These are phyloP conservation scores for Penicillium mononematosum DNA, from an alignment of 495 filamentous ascomycete species.

Conservation along the genomic window DNA sequence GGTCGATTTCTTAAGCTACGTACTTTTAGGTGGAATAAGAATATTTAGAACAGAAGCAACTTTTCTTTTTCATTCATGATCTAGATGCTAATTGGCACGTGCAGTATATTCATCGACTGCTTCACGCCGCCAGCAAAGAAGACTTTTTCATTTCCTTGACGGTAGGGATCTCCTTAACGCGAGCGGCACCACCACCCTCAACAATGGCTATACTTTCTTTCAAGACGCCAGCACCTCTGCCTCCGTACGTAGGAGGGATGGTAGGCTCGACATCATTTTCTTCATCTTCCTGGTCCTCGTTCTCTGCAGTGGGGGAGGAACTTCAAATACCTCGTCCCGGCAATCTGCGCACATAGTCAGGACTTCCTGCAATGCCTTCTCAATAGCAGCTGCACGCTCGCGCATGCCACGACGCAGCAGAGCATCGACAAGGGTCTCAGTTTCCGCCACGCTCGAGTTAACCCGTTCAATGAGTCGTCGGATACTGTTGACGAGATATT, in stretches of 20 bases:
- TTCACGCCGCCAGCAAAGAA: slow-evolving; percentile 51
- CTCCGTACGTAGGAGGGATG: slow-evolving; percentile 23
- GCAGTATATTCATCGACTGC: background rate
- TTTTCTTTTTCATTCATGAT: slow-evolving; percentile 5
- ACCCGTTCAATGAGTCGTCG: slow-evolving; percentile 81
- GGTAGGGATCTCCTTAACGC: slow-evolving; percentile 37
- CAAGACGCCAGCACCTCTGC: slow-evolving; percentile 39
- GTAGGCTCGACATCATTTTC: slow-evolving; percentile 23
- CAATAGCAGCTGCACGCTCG: slow-evolving; percentile 77
- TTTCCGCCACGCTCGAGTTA: slow-evolving; percentile 66
- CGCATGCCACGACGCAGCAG: slow-evolving; percentile 78
- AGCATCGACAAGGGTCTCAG: slow-evolving; percentile 67
- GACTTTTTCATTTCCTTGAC: slow-evolving; percentile 53
- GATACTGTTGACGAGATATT: slow-evolving; percentile 87
- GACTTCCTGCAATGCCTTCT: slow-evolving; percentile 69
- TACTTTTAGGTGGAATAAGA: background rate
- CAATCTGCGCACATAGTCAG: slow-evolving; percentile 62
- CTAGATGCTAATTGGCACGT: background rate
- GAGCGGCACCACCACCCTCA: slow-evolving; percentile 16
- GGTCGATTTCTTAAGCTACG: background rate
- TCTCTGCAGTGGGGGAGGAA: slow-evolving; percentile 16
- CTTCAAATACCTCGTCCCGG: slow-evolving; percentile 66
- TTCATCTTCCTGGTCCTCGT: slow-evolving; percentile 17
- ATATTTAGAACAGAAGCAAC: background rate
- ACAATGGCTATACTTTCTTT: slow-evolving; percentile 42